A percentile compares a stretch with the other conserved stretches of the same genome.
Evolutionary conservation across 2,329 filamentous ascomycete genomes (phyloP).

Genomic region (Nannizziopsis barbatae): DNA sequence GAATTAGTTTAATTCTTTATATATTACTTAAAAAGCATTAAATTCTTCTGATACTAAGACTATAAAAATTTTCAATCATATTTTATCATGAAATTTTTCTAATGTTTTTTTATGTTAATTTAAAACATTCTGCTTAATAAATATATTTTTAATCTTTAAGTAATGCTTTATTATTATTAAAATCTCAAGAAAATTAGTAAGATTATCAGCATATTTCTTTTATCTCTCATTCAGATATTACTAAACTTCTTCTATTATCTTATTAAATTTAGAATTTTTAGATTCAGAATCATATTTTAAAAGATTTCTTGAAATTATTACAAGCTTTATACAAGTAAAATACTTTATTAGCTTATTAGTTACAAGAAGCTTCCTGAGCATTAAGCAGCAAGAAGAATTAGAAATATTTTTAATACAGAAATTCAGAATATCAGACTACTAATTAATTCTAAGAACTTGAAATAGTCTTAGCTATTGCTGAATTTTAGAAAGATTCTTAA

Average conservation of each 20-base stretch:
- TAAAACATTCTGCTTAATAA: neutral
- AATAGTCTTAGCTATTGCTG: neutral
- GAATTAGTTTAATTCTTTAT: neutral
- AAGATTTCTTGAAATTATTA: neutral
- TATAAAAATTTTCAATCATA: neutral
- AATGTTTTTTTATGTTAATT: neutral
- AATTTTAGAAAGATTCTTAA: neutral
- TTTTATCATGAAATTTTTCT: neutral
- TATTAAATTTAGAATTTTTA: neutral
- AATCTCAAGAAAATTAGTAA: neutral
- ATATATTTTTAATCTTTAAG: neutral
- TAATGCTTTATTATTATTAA: neutral
- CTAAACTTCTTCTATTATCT: neutral
- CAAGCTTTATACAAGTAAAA: neutral
- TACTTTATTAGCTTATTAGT: neutral
- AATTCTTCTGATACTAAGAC: neutral
- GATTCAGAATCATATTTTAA: neutral
- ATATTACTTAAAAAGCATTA: neutral
- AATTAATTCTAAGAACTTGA: neutral
- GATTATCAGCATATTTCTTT: neutral
- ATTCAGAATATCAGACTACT: neutral
- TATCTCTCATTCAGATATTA: neutral
- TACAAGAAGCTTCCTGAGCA: neutral
- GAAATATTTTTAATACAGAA: neutral
- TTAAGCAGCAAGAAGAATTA: neutral